Conservation (phyloP, 352 stramenopile species). For the Pythium utonaiense region DNA sequence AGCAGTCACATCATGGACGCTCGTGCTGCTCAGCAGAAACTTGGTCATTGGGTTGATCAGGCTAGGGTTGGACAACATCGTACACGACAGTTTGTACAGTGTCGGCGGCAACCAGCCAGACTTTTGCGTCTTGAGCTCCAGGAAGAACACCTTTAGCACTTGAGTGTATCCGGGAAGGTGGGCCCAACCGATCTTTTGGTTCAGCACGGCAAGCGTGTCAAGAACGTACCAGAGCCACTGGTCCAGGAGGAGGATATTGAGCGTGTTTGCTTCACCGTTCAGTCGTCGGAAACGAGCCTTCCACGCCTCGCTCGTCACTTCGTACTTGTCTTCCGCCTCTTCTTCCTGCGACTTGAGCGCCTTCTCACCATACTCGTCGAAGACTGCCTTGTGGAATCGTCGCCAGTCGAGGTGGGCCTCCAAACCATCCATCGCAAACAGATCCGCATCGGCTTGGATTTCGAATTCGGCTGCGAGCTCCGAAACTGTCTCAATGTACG, state of each 20-base stretch:
- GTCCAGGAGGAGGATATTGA: conserved; percentile 86
- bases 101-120: conserved; percentile 82
- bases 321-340: conserved; percentile 88
- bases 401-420: conserved; percentile 87
- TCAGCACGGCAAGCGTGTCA: conserved; percentile 84
- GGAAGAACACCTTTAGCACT: conserved; percentile 87
- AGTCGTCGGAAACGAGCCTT: conserved; percentile 79
- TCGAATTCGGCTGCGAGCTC: conserved; percentile 78
- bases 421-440: conserved; percentile 88
- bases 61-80: conserved; percentile 83
- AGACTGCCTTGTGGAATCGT: conserved; percentile 87
- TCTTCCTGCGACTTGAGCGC: conserved; percentile 82
- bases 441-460: conserved; percentile 76
- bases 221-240: conserved; percentile 90
- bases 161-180: conserved; percentile 84
- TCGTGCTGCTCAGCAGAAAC: conserved; percentile 84
- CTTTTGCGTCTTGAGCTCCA: conserved; percentile 88
- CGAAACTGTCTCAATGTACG: conserved; percentile 71
- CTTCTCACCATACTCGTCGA: conserved; percentile 85
- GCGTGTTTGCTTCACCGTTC: conserved; percentile 77
- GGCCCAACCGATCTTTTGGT: conserved; percentile 87
- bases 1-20: conserved; percentile 82
- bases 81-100: conserved; percentile 88
- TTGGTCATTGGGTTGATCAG: conserved; percentile 91
- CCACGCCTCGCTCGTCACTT: conserved; percentile 81